Base-by-base conservation (phyloP, 306 rosid species). In the Fragaria vesca region DNA sequence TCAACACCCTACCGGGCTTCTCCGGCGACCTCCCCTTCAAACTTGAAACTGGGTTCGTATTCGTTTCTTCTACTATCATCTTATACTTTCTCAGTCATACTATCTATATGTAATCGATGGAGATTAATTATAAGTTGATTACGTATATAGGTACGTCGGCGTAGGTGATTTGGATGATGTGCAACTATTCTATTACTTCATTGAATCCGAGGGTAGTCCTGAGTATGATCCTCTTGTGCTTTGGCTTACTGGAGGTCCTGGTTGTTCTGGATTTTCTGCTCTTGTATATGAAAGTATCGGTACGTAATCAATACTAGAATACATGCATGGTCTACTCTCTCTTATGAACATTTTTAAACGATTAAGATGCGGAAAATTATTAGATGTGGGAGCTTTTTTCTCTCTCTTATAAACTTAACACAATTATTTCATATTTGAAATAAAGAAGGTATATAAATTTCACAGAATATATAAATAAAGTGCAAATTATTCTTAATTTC, bases 101-200 rank as follows among this genome's bases (percentile, higher is more conserved):
- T 40, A 6, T 6, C 45, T 40, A 6, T 40, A 6, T 40, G 0
- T 40, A 40, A 40, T 40, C 45, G 1, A 40, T 40, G 45, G 45
- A 40, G 9, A 40, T 40, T 40, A 40, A 40, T 40, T 40, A 40
- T 6, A 40, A 40, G 45, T 5, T 40, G 2, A 7, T 40, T 40
- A 1, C 42, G 4, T 3, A 58, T 11, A 3, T 8, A 84, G 88
- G 79, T 87, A 87, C 45, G 79, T 79, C 16, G 85, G 79, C 3
- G 86, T 81, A 8, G 90, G 86, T 4, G 78, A 86, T 12, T 1
- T 1, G 8, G 85, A 86, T 8, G 77, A 84, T 24, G 70, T 76
- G 60, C 86, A 84, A 36, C 66, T 87, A 13, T 87, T 87, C 69
- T 87, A 87, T 66, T 84, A 87, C 79, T 87, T 87, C 72, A 7